Evolutionary conservation across 2,329 filamentous ascomycete species (phyloP).

Genomic region (Pseudopyrenochaeta lycopersici): DNA sequence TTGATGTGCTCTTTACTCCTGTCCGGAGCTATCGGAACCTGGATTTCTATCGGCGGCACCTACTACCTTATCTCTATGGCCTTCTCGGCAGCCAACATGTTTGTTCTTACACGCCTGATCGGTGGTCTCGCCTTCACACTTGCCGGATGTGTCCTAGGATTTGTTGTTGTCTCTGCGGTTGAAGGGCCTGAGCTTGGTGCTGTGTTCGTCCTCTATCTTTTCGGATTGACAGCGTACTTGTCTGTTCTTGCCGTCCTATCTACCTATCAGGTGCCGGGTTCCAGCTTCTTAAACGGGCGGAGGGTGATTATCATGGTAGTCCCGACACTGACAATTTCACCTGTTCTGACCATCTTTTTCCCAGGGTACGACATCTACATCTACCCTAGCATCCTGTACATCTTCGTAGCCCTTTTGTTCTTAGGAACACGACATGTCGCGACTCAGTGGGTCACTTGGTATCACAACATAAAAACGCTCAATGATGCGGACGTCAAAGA

Average conservation of each 20-base stretch:
- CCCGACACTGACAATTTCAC: conserved; percentile 65
- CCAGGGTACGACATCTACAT: conserved; percentile 63
- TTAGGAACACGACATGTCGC: conserved; percentile 63
- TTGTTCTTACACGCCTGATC: conserved; percentile 62
- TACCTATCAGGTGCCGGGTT: conserved; percentile 60
- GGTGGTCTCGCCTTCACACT: conserved; percentile 62
- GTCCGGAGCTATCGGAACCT: conserved; percentile 69
- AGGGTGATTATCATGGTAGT: conserved; percentile 64
- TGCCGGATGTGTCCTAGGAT: conserved; percentile 61
- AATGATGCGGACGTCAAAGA: conserved; percentile 60
- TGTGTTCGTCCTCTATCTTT: conserved; percentile 68
- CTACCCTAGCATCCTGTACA: conserved; percentile 64
- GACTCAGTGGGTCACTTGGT: conserved; percentile 69
- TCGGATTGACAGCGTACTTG: conserved; percentile 67
- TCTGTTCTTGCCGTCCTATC: conserved; percentile 62
- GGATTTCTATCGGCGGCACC: conserved; percentile 69
- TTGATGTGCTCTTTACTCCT: conserved; percentile 67
- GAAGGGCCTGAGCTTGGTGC: conserved; percentile 57
- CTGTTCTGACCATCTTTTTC: conserved; percentile 64
- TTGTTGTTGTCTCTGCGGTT: conserved; percentile 60
- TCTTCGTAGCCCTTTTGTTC: conserved; percentile 62
- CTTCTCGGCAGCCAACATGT: conserved; percentile 65
- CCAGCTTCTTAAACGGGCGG: conserved; percentile 66
- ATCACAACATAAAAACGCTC: conserved; percentile 59
- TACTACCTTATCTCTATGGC: conserved; percentile 69